Conservation (phyloP, 176 grass and related monocot genomes). For the Carex cristatella region DNA sequence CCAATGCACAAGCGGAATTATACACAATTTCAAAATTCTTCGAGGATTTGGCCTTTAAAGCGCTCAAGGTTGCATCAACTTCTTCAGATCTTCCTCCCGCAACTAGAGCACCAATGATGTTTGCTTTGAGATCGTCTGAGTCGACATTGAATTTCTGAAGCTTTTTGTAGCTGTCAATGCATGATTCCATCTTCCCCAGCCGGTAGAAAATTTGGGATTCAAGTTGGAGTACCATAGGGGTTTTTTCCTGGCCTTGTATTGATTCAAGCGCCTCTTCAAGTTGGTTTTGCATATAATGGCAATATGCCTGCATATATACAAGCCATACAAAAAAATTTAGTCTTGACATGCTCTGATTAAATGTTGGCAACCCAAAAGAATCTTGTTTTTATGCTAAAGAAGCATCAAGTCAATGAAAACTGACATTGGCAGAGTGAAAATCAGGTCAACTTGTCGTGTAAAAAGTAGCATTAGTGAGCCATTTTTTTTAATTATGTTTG, state of each 20-base stretch:
- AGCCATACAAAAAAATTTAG: slow-evolving; percentile 8
- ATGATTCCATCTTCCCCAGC: slow-evolving; percentile 75
- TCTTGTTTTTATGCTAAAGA: background rate
- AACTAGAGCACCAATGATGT: slow-evolving; percentile 73
- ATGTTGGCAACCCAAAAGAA: slow-evolving; percentile 10
- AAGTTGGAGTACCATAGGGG: slow-evolving; percentile 60
- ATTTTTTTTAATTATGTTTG: background rate
- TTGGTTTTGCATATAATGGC: slow-evolving; percentile 94
- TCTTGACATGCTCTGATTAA: background rate
- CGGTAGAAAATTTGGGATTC: slow-evolving; percentile 94
- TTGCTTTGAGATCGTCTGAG: slow-evolving; percentile 83
- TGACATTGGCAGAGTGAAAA: background rate
- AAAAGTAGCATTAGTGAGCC: background rate
- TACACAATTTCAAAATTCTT: slow-evolving; percentile 90
- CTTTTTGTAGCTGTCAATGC: slow-evolving; percentile 80
- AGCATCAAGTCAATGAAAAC: background rate
- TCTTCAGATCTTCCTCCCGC: slow-evolving; percentile 70
- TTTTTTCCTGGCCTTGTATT: slow-evolving; percentile 57
- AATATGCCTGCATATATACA: slow-evolving; percentile 63
- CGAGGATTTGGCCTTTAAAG: slow-evolving; percentile 56
- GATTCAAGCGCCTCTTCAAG: slow-evolving; percentile 67
- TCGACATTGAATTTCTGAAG: slow-evolving; percentile 78
- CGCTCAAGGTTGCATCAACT: slow-evolving; percentile 67
- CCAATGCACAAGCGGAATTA: slow-evolving; percentile 84
- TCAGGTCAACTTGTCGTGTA: background rate